Evolutionary conservation across 106 monocot genomes (phyloP).

Genomic region (Acorus calamus): DNA sequence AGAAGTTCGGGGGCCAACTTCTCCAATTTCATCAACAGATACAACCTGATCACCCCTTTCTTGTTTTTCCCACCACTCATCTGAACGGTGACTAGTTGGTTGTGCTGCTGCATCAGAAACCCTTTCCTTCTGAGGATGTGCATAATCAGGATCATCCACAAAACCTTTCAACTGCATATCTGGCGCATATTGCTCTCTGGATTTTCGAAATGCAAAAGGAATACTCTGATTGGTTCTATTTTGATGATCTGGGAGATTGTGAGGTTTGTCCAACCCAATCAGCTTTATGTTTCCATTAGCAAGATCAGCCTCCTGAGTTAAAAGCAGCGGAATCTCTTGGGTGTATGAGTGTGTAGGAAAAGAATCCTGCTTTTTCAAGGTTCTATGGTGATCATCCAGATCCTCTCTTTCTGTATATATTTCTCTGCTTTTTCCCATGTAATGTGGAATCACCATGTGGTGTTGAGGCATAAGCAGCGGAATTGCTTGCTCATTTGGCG

Average conservation of each 20-base stretch:
- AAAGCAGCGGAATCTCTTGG: constrained; percentile 85
- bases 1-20: constrained; percentile 84
- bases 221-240: constrained; percentile 24
- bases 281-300: constrained; percentile 22
- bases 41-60: constrained; percentile 49
- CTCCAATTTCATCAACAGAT: constrained; percentile 59
- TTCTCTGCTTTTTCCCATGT: constrained; percentile 67
- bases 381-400: constrained; percentile 18
- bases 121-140: constrained; percentile 15
- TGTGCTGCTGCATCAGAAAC: constrained; percentile 16
- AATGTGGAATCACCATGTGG: constrained; percentile 99
- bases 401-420: constrained; percentile 13
- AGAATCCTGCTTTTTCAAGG: constrained; percentile 29
- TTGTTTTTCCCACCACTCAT: constrained; percentile 92
- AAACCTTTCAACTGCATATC: constrained; percentile 78
- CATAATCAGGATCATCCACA: constrained; percentile 57
- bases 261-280: constrained; percentile 17
- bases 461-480: constrained; percentile 98
- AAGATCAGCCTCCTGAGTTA: constrained; percentile 51
- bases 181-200: constrained; percentile 26
- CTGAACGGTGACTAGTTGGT: constrained; percentile 13
- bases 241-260: constrained; percentile 25
- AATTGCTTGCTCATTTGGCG: constrained; percentile 81
- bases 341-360: constrained; percentile 39
- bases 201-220: constrained; percentile 26